Percentiles rank a stretch among this genome's conserved stretches.
Conservation (phyloP, 225 moss, liverwort and hornwort genomes). For the Physcomitrium patens region DNA sequence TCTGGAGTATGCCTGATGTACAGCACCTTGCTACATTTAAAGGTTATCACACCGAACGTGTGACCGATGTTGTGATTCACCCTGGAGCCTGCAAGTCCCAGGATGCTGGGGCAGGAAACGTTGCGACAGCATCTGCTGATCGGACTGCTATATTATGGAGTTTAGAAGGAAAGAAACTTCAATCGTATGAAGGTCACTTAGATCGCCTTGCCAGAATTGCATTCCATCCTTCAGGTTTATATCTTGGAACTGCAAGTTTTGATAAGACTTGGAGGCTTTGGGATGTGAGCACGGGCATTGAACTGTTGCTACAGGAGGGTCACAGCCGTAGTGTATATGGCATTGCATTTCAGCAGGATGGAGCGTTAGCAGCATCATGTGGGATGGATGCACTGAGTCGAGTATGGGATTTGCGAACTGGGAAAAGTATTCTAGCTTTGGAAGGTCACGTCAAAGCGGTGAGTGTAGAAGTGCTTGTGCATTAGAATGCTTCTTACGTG, state of each 20-base stretch:
- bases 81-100: constrained; percentile 69
- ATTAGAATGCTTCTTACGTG: constrained; percentile 1
- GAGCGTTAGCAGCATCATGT: constrained; percentile 91
- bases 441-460: constrained; percentile 98
- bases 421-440: constrained; percentile 84
- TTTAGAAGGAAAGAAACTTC: constrained; percentile 73
- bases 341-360: constrained; percentile 88
- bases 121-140: constrained; percentile 95
- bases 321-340: constrained; percentile 97
- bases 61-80: constrained; percentile 92
- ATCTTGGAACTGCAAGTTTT: constrained; percentile 94
- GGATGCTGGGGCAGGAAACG: constrained; percentile 58
- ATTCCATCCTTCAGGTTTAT: constrained; percentile 93
- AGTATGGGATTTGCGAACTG: constrained; percentile 94
- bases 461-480: constrained; percentile 20
- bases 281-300: constrained; percentile 91
- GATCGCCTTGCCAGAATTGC: constrained; percentile 93
- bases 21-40: constrained; percentile 64
- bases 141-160: constrained; percentile 87
- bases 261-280: constrained; percentile 99
- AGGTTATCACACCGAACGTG: constrained; percentile 87
- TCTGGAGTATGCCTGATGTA: constrained; percentile 89
- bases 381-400: constrained; percentile 95
- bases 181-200: constrained; percentile 85
- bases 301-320: constrained; percentile 93